Percentiles rank a stretch among this genome's conserved stretches.
Evolutionary conservation across 1,139 yeast species (phyloP).

Genomic region (Yamadazyma atlantica): DNA sequence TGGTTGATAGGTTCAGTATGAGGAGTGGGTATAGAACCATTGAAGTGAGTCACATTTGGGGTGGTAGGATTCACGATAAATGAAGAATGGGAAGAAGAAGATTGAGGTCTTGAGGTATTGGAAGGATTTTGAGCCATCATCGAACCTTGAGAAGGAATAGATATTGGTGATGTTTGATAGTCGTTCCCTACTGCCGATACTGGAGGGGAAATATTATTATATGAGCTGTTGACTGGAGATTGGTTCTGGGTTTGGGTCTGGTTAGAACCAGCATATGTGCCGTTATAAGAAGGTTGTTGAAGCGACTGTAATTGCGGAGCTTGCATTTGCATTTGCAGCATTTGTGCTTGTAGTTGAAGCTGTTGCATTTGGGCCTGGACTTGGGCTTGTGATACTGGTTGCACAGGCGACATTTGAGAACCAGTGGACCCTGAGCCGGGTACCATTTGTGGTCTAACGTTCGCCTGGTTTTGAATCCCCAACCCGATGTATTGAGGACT

Average conservation of each 20-base stretch:
- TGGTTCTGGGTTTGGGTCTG: no score
- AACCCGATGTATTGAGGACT: background rate
- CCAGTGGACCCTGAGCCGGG: background rate
- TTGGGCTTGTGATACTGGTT: slow-evolving; percentile 5
- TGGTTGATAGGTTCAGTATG: slow-evolving; percentile 8
- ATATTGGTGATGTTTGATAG: background rate
- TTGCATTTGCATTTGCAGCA: slow-evolving; percentile 8
- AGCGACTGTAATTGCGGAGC: slow-evolving; percentile 6
- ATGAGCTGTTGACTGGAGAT: background rate
- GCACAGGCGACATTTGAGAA: background rate
- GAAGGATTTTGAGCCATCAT: background rate
- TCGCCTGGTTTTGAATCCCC: background rate
- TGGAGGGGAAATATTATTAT: background rate
- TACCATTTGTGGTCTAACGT: no score
- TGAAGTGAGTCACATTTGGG: background rate
- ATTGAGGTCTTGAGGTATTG: background rate
- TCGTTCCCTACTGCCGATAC: background rate
- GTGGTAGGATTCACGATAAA: slow-evolving; percentile 1
- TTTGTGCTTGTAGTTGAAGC: slow-evolving; percentile 2
- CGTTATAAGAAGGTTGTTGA: background rate
- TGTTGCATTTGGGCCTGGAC: slow-evolving; percentile 1
- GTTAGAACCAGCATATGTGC: background rate
- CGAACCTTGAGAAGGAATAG: slow-evolving; percentile 1
- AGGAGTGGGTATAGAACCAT: slow-evolving; percentile 11
- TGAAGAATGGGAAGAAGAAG: slow-evolving; percentile 1